A percentile compares a stretch with the other conserved stretches of the same genome.
Evolutionary conservation across 768 basidiomycete species (phyloP).

Genomic region (Pleurotus giganteus): DNA sequence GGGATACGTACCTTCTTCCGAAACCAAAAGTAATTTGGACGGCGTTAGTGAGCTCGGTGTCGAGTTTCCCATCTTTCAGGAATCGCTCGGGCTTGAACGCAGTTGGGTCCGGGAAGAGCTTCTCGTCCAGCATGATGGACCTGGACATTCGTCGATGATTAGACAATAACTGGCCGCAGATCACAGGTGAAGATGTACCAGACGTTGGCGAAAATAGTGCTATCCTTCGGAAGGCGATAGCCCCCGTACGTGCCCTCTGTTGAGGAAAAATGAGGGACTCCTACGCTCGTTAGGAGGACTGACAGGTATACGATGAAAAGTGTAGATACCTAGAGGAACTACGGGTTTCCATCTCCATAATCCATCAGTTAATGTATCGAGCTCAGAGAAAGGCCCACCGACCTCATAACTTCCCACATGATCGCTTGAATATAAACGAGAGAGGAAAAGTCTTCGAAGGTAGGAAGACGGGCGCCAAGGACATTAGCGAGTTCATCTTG

Average conservation of each 20-base stretch:
- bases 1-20: constrained; percentile 32
- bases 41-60: constrained; percentile 18
- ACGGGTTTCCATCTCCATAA: constrained; percentile 24
- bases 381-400: background rate
- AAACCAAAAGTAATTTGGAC: constrained; percentile 35
- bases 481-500: background rate
- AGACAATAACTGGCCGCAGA: constrained; percentile 7
- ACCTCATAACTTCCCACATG: constrained; percentile 31
- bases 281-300: constrained; percentile 12
- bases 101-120: constrained; percentile 29
- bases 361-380: background rate
- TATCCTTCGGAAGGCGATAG: constrained; percentile 40
- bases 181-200: constrained; percentile 24
- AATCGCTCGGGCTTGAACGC: constrained; percentile 35
- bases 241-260: constrained; percentile 42
- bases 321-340: constrained; percentile 25
- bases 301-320: background rate
- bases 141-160: background rate
- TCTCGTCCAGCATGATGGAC: constrained; percentile 3
- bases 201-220: constrained; percentile 32
- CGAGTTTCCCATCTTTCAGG: constrained; percentile 23
- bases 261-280: constrained; percentile 28
- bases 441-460: background rate
- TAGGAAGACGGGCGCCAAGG: background rate
- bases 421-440: constrained; percentile 23